phyloP scores from a whole-genome alignment of 2,329 filamentous ascomycete genomes.

The Magnaporthiopsis rhizophila region DNA sequence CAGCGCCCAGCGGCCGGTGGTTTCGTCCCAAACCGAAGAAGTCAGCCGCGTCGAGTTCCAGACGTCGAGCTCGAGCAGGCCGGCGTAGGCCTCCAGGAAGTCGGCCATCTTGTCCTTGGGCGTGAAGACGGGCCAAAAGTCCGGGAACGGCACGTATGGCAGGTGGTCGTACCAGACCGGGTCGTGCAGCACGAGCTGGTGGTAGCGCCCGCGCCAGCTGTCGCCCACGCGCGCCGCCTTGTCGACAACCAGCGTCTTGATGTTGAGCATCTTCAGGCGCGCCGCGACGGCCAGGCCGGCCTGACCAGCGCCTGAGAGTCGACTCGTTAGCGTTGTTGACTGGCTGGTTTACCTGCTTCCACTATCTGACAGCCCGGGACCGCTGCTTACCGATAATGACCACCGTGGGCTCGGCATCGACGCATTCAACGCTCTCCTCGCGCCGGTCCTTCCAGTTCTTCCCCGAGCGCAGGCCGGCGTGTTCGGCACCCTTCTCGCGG shows the following conservation, averaged over 20 bases:
- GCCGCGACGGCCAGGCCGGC: constrained; percentile 49
- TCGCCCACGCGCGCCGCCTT: constrained; percentile 50
- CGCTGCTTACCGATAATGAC: constrained; percentile 37
- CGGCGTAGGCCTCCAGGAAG: constrained; percentile 59
- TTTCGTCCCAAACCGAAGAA: constrained; percentile 41
- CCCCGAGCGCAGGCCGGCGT: constrained; percentile 40
- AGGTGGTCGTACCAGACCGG: constrained; percentile 55
- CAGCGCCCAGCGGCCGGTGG: constrained; percentile 44
- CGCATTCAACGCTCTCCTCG: constrained; percentile 36
- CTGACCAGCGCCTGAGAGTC: constrained; percentile 45
- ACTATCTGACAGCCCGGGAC: too few species aligned
- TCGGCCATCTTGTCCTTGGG: constrained; percentile 65
- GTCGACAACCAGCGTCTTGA: constrained; percentile 51
- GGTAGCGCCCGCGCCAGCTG: constrained; percentile 56
- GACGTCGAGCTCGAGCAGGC: constrained; percentile 58
- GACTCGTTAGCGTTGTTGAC: background rate
- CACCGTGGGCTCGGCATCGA: constrained; percentile 45
- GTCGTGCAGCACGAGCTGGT: constrained; percentile 60
- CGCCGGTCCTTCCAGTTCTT: constrained; percentile 55
- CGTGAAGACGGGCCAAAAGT: constrained; percentile 61
- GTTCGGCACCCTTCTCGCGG: constrained; percentile 47
- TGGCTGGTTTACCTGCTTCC: too few species aligned
- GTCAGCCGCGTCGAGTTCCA: constrained; percentile 49
- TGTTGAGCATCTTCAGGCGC: constrained; percentile 49
- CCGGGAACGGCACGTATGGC: constrained; percentile 56